Base-by-base conservation (phyloP, 805 yeast genomes). In the Metschnikowia corniflorae region DNA sequence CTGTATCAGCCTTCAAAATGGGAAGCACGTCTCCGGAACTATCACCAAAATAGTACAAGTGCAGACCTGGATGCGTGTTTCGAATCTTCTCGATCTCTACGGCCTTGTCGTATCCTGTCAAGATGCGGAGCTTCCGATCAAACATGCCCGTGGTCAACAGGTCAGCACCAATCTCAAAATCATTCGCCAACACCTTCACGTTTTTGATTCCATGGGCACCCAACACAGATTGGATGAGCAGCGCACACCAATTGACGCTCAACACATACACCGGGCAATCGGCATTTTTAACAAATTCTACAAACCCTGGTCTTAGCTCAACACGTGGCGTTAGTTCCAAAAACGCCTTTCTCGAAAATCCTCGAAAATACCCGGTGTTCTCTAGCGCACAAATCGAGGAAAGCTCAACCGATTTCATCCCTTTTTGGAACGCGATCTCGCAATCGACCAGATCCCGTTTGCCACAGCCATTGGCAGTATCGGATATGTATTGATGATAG, bases 161-260 rank as follows among this genome's bases (percentile, higher is more conserved):
- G 20, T 42, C 29, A 8, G 40, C 31, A 21, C 56, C 63, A 36
- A 65, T 60, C 37, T 63, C 70, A 16, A 80, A 59, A 33, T 80
- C 84, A 51, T 80, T 80, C 7, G 75, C 70, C 5, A 69, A 39
- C 2, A 78, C 62, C 6, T 44, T 39, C 5, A 68, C 43, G 10
- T 55, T 43, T 1, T 20, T 21, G 19, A 59, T 26, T 0, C 60
- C 60, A 23, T 55, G 48, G 2, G 16, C 25, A 2, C 29, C 13
- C 14, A 65, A 46, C 4, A 62, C 57, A 30, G 60, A 58, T 19
- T 55, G 50, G 30, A 80, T 78, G 14, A 78, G 58, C 9, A 59
- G 15, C 1, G 68, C 62, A 6, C 82, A 73, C 86, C 86, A 80
- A 53, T 79, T 79, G 31, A 79, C 76, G 46, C 85, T 79, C 21